Base-by-base conservation (phyloP, 768 basidiomycete genomes). In the Collybia mongolica region DNA sequence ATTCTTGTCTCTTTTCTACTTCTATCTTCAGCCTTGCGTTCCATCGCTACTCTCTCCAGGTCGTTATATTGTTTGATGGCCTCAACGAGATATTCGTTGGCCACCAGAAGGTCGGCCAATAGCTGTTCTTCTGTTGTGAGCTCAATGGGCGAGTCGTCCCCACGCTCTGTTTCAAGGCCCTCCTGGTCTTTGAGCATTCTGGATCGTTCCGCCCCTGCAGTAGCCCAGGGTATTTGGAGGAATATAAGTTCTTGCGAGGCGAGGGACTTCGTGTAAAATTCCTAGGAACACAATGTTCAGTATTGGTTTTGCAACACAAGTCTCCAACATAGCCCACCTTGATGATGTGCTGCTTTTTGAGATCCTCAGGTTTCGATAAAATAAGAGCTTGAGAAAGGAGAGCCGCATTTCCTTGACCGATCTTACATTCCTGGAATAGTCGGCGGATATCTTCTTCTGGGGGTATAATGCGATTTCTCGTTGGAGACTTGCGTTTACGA, bases 191-290 rank as follows among this genome's bases (percentile, higher is more conserved):
- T 65, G 9, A 62, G 54, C 55, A 61, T 58, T 28, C 88, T 76
- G 6, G 88, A 87, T 40, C 81, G 81, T 57, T 88, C 86, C 1
- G 93, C 93, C 12, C 85, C 81, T 1, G 91, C 84, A 18, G 84
- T 80, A 3, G 94, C 94, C 93, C 94, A 96, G 6, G 88, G 84
- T 58, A 97, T 93, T 67, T 95, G 93, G 9, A 87, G 84, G 55
- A 75, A 86, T 22, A 96, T 82, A 9, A 94, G 77, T 53, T 93
- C 93, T 65, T 93, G 91, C 2, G 90, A 93, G 2, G 80, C 75
- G 24, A 82, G 77, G 63, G 92, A 93, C 60, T 90, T 90, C 14
- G 66, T 60, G 58, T 90, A 81, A 60, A 93, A 94, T 69, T 95
- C 93, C 92, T 96, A 29, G n/a, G 32, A 35, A 28, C 12, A 47